Evolutionary conservation across 139 green algal species (phyloP).

Genomic region (Closterium sp.): DNA sequence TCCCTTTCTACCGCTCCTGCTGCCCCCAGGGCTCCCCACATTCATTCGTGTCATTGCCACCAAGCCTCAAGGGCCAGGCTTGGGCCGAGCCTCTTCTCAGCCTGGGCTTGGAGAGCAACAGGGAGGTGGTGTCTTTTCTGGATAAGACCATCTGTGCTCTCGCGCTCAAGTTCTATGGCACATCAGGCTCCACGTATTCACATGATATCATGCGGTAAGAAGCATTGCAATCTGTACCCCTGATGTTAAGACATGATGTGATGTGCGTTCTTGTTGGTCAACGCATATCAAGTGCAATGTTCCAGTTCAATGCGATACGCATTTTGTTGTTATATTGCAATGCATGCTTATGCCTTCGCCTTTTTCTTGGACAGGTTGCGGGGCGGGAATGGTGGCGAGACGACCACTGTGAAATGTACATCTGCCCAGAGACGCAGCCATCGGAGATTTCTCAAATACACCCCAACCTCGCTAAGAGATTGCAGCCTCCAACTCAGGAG

Average conservation of each 20-base stretch:
- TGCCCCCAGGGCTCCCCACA: not conserved
- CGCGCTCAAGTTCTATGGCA: conserved; percentile 19
- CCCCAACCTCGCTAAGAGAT: not conserved
- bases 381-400: not conserved
- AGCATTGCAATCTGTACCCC: not conserved
- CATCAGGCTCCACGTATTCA: conserved; percentile 13
- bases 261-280: not conserved
- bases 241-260: not conserved
- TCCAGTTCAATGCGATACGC: not conserved
- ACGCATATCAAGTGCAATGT: not conserved
- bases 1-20: not conserved
- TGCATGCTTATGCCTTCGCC: not conserved
- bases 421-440: not conserved
- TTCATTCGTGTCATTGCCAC: not conserved
- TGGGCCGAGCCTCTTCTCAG: conserved; percentile 32
- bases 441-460: not conserved
- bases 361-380: not conserved
- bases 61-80: conserved; percentile 3
- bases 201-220: conserved; percentile 21
- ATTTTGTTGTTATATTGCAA: not conserved
- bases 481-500: not conserved
- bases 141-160: conserved; percentile 42
- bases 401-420: not conserved
- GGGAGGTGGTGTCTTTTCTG: conserved; percentile 19
- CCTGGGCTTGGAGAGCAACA: not conserved